Evolutionary conservation across 1,284 basidiomycete species (phyloP).

Genomic region (Jaminaea rosea): DNA sequence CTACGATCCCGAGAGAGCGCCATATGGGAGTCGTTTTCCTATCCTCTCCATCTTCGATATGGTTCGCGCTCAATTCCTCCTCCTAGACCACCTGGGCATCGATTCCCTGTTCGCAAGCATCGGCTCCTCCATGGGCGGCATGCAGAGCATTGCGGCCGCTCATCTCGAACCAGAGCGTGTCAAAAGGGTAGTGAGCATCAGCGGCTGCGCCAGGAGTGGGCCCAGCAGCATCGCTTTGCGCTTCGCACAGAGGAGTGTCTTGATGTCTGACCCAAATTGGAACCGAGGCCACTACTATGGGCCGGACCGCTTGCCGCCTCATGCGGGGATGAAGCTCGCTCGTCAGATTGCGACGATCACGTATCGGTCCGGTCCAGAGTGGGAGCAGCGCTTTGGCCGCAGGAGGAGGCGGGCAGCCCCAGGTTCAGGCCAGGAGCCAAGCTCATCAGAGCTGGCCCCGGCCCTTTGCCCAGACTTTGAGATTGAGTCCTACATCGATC

Average conservation of each 20-base stretch:
- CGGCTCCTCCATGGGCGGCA: conserved; percentile 90
- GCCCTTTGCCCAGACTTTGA: conserved; percentile 87
- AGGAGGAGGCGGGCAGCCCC: conserved; percentile 52
- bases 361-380: conserved; percentile 96
- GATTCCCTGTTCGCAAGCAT: conserved; percentile 81
- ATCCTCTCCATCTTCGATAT: conserved; percentile 92
- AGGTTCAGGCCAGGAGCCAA: not conserved
- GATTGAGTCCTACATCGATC: conserved; percentile 97
- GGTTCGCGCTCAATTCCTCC: conserved; percentile 76
- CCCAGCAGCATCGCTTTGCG: conserved; percentile 90
- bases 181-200: conserved; percentile 80
- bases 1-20: conserved; percentile 51
- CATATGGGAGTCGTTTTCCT: conserved; percentile 83
- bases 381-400: conserved; percentile 92
- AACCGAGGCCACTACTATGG: conserved; percentile 98
- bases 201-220: conserved; percentile 81
- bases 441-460: conserved; percentile 35
- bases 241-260: conserved; percentile 82
- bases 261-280: conserved; percentile 99
- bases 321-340: conserved; percentile 96
- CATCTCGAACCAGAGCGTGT: conserved; percentile 87
- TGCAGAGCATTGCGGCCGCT: conserved; percentile 92
- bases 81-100: conserved; percentile 79
- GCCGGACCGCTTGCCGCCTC: conserved; percentile 65
- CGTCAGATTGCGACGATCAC: conserved; percentile 98